Conservation (phyloP, 305 asterid species). For the Caryopteris hybrid region DNA sequence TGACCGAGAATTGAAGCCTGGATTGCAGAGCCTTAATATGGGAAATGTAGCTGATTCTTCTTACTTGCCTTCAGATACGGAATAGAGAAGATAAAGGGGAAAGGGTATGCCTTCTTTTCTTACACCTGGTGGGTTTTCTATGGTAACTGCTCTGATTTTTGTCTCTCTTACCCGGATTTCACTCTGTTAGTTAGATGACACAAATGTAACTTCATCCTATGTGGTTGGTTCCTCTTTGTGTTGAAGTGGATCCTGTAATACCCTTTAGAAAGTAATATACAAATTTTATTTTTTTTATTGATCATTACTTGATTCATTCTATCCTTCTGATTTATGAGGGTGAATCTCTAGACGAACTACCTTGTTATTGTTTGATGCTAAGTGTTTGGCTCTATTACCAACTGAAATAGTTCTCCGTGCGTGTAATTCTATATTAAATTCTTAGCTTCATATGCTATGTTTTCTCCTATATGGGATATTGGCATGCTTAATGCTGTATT, state of each 20-base stretch:
- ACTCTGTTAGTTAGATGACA: slow-evolving; percentile 27
- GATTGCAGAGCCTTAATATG: slow-evolving; percentile 45
- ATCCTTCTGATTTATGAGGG: background rate
- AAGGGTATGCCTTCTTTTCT: slow-evolving; percentile 32
- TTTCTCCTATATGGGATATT: background rate
- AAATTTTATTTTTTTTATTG: slow-evolving; percentile 4
- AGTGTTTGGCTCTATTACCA: background rate
- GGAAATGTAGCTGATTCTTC: slow-evolving; percentile 32
- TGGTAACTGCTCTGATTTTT: slow-evolving; percentile 19
- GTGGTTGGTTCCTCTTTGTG: slow-evolving; percentile 14
- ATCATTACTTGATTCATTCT: slow-evolving; percentile 3
- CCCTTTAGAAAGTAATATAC: slow-evolving; percentile 19
- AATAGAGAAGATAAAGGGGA: slow-evolving; percentile 28
- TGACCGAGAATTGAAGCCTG: slow-evolving; percentile 62
- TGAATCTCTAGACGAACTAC: background rate
- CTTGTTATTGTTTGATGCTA: background rate
- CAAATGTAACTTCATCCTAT: slow-evolving; percentile 21
- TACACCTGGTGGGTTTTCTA: slow-evolving; percentile 25
- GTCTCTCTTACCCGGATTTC: background rate
- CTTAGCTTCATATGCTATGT: background rate
- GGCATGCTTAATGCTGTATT: background rate
- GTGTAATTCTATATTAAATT: background rate
- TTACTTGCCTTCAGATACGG: slow-evolving; percentile 53
- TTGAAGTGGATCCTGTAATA: slow-evolving; percentile 22
- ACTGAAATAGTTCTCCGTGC: background rate